Conservation (phyloP, 2,329 filamentous ascomycete genomes). For the Zymoseptoria brevis region DNA sequence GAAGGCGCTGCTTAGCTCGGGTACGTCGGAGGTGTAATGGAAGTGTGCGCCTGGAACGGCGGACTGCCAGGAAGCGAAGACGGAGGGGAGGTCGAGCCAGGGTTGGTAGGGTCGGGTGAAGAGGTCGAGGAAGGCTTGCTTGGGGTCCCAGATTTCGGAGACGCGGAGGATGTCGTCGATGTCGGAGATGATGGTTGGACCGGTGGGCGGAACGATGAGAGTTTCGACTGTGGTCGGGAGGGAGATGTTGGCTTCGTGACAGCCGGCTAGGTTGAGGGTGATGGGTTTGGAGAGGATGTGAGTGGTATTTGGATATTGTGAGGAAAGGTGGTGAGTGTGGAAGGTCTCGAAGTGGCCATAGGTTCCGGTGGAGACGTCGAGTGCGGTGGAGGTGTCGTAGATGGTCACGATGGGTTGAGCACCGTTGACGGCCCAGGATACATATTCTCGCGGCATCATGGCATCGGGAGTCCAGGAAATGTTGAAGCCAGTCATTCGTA, state of each 20-base stretch:
- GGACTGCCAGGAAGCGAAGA: constrained; percentile 7
- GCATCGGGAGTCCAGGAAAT: background rate
- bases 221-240: background rate
- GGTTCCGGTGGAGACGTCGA: background rate
- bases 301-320: background rate
- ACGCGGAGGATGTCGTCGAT: constrained; percentile 22
- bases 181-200: constrained; percentile 21
- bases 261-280: background rate
- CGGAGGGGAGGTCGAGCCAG: constrained; percentile 16
- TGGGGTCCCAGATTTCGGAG: constrained; percentile 20
- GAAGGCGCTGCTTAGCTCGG: constrained; percentile 10
- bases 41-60: constrained; percentile 16
- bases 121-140: constrained; percentile 12
- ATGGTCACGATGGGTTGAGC: background rate
- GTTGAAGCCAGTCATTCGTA: background rate
- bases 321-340: background rate
- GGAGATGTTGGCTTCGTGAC: background rate
- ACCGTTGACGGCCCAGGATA: background rate
- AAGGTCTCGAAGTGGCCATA: constrained; percentile 5
- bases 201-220: constrained; percentile 9
- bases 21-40: constrained; percentile 21
- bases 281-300: background rate
- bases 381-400: background rate
- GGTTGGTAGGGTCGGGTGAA: constrained; percentile 14
- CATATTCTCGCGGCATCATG: background rate